phyloP scores from a whole-genome alignment of 148 eudicot genomes.

The Suaeda aralocaspica region DNA sequence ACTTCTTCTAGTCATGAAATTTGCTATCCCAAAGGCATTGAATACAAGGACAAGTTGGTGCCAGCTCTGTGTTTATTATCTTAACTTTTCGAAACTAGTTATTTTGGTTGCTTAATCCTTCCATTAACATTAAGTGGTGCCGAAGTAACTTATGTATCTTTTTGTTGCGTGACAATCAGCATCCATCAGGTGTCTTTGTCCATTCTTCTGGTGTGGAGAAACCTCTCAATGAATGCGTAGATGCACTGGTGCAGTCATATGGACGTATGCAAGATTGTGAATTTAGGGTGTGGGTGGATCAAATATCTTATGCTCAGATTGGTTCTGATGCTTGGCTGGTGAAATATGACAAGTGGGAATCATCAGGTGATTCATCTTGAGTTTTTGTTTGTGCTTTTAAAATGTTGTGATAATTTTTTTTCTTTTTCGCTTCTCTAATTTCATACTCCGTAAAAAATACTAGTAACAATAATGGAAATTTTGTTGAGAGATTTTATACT shows the following conservation, averaged over 20 bases:
- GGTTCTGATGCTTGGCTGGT: conserved; percentile 59
- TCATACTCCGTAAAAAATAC: neutral
- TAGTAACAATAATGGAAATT: neutral
- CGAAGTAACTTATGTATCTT: neutral
- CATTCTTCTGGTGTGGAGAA: conserved; percentile 50
- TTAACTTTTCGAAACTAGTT: neutral
- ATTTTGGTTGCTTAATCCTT: neutral
- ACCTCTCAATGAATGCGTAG: conserved; percentile 35
- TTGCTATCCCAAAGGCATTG: neutral
- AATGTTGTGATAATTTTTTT: neutral
- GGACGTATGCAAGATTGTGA: conserved; percentile 41
- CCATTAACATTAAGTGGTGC: neutral
- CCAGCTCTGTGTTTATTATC: neutral
- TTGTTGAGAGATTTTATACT: neutral
- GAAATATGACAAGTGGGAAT: conserved; percentile 59
- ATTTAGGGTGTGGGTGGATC: conserved; percentile 54
- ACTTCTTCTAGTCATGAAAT: neutral
- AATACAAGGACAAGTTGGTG: neutral
- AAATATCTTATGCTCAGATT: conserved; percentile 41
- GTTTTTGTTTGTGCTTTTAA: neutral
- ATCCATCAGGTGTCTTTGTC: conserved; percentile 41
- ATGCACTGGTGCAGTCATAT: conserved; percentile 30
- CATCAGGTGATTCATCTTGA: conserved; percentile 28
- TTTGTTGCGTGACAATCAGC: conserved; percentile 25
- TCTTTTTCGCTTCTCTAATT: neutral